Evolutionary conservation across 768 basidiomycete genomes (phyloP).

Genomic region (Cystofilobasidium capitatum): DNA sequence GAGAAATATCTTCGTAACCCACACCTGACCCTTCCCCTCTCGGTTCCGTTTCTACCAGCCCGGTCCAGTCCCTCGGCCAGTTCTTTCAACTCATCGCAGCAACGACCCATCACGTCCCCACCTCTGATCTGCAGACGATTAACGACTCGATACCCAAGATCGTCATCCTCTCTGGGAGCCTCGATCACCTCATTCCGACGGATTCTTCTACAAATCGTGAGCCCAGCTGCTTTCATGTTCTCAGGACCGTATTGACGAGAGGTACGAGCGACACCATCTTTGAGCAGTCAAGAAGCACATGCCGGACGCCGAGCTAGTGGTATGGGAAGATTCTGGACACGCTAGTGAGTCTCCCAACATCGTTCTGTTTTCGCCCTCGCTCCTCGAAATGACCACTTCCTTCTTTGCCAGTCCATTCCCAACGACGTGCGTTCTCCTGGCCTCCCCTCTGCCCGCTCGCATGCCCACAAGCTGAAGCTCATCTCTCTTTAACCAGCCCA

Average conservation of each 20-base stretch:
- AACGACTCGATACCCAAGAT: conserved; percentile 13
- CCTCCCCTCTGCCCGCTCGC: too few species aligned
- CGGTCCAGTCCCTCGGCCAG: conserved; percentile 17
- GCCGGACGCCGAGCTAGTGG: conserved; percentile 17
- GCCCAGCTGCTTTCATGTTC: background rate
- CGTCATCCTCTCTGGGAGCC: conserved; percentile 3
- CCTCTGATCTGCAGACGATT: background rate
- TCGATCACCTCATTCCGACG: conserved; percentile 18
- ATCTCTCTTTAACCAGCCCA: background rate
- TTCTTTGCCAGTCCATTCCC: conserved; percentile 5
- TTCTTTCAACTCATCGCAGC: conserved; percentile 15
- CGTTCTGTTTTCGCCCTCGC: background rate
- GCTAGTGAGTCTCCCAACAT: background rate
- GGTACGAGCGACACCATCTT: too few species aligned
- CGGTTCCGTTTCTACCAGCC: background rate
- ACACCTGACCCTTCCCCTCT: background rate
- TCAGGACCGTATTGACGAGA: too few species aligned
- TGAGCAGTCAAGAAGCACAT: conserved; percentile 19
- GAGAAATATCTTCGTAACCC: background rate
- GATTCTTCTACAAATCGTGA: conserved; percentile 8
- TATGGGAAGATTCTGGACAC: conserved; percentile 20
- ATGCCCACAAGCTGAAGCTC: too few species aligned
- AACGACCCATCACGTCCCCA: conserved; percentile 20
- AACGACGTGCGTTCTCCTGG: background rate
- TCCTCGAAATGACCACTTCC: background rate